These are phyloP conservation scores for Neoscytalidium dimidiatum DNA, from an alignment of 2,329 filamentous ascomycete genomes.

Conservation along the genomic window DNA sequence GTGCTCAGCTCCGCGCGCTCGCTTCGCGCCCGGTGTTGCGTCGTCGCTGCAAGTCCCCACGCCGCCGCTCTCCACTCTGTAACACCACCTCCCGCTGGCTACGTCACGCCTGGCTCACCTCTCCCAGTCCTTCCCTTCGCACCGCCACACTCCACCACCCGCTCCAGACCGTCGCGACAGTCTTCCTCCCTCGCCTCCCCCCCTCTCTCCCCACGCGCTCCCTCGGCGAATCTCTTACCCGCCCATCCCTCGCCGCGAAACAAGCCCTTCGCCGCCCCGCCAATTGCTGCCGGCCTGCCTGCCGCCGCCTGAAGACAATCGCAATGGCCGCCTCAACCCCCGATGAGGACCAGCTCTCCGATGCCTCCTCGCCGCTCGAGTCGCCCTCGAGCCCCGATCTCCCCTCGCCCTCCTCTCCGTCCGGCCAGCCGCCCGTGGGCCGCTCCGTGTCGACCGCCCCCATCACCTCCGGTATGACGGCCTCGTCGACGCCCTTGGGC, in stretches of 20 bases:
- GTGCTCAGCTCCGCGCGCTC: background rate
- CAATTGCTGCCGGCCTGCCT: constrained; percentile 9
- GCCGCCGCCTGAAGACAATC: constrained; percentile 19
- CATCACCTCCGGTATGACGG: constrained; percentile 62
- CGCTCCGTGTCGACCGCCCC: constrained; percentile 63
- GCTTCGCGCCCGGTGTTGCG: background rate
- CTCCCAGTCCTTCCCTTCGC: background rate
- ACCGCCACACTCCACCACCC: constrained; percentile 8
- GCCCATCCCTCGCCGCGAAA: background rate
- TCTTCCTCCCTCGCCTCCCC: background rate
- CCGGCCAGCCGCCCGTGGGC: constrained; percentile 46
- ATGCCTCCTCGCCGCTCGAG: constrained; percentile 33
- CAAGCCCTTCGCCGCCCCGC: background rate
- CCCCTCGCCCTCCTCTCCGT: constrained; percentile 24
- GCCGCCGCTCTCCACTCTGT: constrained; percentile 9
- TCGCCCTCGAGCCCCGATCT: constrained; percentile 27
- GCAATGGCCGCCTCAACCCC: constrained; percentile 17
- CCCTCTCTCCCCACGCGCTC: background rate
- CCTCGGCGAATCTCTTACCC: constrained; percentile 8
- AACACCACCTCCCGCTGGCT: constrained; percentile 11
- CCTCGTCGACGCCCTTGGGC: constrained; percentile 82
- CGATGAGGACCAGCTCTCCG: constrained; percentile 18
- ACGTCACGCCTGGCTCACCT: constrained; percentile 6
- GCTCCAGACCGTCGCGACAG: background rate
- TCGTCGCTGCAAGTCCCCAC: constrained; percentile 2